A percentile compares a stretch with the other conserved stretches of the same genome.
Conservation (phyloP, 2,329 filamentous ascomycete genomes). For the Epichloe bromicola region DNA sequence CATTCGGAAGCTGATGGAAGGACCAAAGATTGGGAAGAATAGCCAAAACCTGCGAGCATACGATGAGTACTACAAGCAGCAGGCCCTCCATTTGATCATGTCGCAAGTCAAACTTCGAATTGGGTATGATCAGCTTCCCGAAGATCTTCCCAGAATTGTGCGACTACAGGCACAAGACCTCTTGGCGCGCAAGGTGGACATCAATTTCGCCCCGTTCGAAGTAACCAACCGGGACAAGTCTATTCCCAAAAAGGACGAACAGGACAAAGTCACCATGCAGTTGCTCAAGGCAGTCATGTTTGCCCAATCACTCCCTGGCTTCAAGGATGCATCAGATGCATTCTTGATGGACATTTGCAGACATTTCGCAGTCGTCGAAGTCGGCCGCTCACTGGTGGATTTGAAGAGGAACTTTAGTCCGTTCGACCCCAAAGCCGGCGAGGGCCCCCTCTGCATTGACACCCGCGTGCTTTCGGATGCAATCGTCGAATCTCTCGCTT, state of each 20-base stretch:
- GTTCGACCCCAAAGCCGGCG: constrained; percentile 76
- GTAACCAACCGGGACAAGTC: constrained; percentile 70
- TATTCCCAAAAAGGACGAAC: constrained; percentile 77
- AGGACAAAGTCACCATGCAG: constrained; percentile 72
- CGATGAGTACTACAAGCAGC: constrained; percentile 82
- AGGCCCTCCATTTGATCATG: constrained; percentile 78
- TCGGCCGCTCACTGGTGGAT: constrained; percentile 73
- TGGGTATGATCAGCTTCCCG: constrained; percentile 74
- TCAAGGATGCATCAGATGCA: constrained; percentile 60
- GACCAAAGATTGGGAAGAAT: constrained; percentile 48
- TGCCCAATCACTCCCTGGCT: constrained; percentile 68
- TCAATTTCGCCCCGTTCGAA: constrained; percentile 57
- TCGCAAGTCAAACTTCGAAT: constrained; percentile 84
- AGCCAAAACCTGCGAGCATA: constrained; percentile 41
- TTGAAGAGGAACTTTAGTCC: constrained; percentile 62
- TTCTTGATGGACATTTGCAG: constrained; percentile 73
- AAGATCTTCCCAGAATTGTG: constrained; percentile 74
- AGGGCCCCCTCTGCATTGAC: constrained; percentile 78
- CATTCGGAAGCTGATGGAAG: constrained; percentile 74
- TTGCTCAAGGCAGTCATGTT: constrained; percentile 82
- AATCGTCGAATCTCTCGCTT: constrained; percentile 79
- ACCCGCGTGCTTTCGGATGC: constrained; percentile 79
- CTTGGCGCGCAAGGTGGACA: constrained; percentile 55
- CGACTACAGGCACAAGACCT: constrained; percentile 85
- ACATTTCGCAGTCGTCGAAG: constrained; percentile 82